Base-by-base conservation (phyloP, 371 early-diverging fungal species). In the Mucor mucedo region DNA sequence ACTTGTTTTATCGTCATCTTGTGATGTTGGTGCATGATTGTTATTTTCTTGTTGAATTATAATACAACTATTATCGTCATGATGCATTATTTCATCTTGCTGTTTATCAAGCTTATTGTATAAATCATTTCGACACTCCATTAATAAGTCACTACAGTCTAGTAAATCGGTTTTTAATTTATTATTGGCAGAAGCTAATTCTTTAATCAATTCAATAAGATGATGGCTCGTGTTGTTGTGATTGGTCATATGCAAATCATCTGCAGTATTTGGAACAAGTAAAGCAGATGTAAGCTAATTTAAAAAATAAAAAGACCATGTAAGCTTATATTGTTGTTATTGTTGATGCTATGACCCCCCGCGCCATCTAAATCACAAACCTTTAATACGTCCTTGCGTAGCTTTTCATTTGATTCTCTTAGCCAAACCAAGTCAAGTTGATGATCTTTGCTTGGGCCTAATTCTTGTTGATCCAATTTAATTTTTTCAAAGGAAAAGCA, bases 161-260 rank as follows among this genome's bases (percentile, higher is more conserved):
- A 76, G 63, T 9, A 81, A 49, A 21, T 82, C 79, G 5, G 58
- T 63, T 54, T 79, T 82, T 30, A 77, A 53, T 53, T 82, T 79
- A 53, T 66, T 73, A 47, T 82, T 78, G 9, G 82, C 74, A 10
- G 71, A 71, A 7, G 74, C 79, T 9, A 82, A 52, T 45, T 82
- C 82, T 63, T 77, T 82, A 38, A 82, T 77, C 27, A 82, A 60
- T 0, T 73, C 70, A 29, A 73, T 55, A 16, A 70, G 62, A 28
- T 72, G 63, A 39, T 66, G 59, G 21, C 57, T 48, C 42, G 59
- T 59, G 27, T 29, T 58, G 33, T 58, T 41, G 16, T 66, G 28
- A 29, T 67, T 63, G 45, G 54, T 56, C 56, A 66, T 60, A 42
- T 66, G 66, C 30, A 57, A 42, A 44, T 61, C 56, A 61, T 42